These are phyloP conservation scores for Cryphonectria naterciae DNA, from an alignment of 2,329 filamentous ascomycete species.

Conservation along the genomic window DNA sequence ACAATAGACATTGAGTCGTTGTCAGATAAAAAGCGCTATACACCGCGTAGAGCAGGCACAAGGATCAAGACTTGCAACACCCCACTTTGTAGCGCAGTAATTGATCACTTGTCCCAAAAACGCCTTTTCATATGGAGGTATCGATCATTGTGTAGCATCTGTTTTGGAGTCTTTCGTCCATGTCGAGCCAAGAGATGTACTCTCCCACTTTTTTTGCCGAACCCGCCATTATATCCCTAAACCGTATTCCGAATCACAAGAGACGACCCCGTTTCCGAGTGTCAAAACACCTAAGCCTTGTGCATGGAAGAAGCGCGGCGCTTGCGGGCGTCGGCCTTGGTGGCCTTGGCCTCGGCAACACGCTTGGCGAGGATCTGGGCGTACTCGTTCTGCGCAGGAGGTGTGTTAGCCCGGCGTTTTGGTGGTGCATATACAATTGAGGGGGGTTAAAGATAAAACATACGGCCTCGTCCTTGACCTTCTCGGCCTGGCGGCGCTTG, in stretches of 20 bases:
- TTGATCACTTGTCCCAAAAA: slow-evolving; percentile 29
- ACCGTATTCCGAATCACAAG: slow-evolving; percentile 38
- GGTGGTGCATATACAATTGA: not conserved
- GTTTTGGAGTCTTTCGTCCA: slow-evolving; percentile 31
- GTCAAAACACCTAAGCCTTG: slow-evolving; percentile 65
- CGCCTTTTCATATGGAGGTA: slow-evolving; percentile 28
- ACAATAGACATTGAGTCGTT: not conserved
- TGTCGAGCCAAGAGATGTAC: slow-evolving; percentile 36
- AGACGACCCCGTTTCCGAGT: slow-evolving; percentile 40
- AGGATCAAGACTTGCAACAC: slow-evolving; percentile 5
- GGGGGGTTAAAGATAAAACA: slow-evolving; percentile 44
- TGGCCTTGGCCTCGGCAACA: slow-evolving; percentile 92
- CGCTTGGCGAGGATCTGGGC: slow-evolving; percentile 95
- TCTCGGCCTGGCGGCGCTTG: slow-evolving; percentile 97
- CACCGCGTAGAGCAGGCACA: not conserved
- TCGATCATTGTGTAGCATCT: slow-evolving; percentile 29
- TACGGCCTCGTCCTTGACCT: slow-evolving; percentile 99
- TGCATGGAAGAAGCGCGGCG: slow-evolving; percentile 93
- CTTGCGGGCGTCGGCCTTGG: slow-evolving; percentile 94
- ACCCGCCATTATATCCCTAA: slow-evolving; percentile 27
- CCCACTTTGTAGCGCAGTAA: slow-evolving; percentile 1
- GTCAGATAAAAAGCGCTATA: not conserved
- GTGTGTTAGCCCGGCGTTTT: slow-evolving; percentile 44
- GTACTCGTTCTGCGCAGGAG: slow-evolving; percentile 82
- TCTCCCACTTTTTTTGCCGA: slow-evolving; percentile 28